A percentile compares a stretch with the other conserved stretches of the same genome.
phyloP scores from a whole-genome alignment of 2,329 filamentous ascomycete genomes.

The Xylariaceae sp. region DNA sequence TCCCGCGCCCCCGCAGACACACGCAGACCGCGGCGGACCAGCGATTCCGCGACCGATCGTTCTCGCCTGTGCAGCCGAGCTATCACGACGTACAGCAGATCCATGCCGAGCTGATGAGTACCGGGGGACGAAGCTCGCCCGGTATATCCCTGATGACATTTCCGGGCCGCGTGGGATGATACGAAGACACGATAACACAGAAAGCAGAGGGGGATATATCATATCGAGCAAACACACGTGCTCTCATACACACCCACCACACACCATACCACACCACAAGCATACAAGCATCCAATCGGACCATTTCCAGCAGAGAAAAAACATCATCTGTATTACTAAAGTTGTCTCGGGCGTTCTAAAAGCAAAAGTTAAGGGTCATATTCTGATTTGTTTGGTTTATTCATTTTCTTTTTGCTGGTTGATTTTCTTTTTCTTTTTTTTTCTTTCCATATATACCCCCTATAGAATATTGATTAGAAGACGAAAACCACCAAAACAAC shows the following conservation, averaged over 20 bases:
- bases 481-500: not conserved
- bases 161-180: conserved; percentile 9
- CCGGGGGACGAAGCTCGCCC: conserved; percentile 18
- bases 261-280: too few relatives aligned
- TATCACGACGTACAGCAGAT: conserved; percentile 11
- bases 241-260: too few relatives aligned
- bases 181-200: not conserved
- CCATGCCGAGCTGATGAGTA: conserved; percentile 14
- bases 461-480: conserved; percentile 16
- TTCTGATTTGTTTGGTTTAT: too few relatives aligned
- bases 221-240: not conserved
- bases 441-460: conserved; percentile 14
- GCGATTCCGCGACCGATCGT: not conserved
- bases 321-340: too few relatives aligned
- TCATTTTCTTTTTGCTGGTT: too few relatives aligned
- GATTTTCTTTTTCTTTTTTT: too few relatives aligned
- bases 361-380: not conserved
- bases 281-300: too few relatives aligned
- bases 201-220: not conserved
- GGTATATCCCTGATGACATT: conserved; percentile 19
- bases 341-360: too few relatives aligned
- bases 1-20: conserved; percentile 17
- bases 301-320: too few relatives aligned
- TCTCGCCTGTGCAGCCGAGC: conserved; percentile 1
- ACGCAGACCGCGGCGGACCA: conserved; percentile 10